Evolutionary conservation across 2,329 filamentous ascomycete species (phyloP).

Genomic region (Saccharata proteae): DNA sequence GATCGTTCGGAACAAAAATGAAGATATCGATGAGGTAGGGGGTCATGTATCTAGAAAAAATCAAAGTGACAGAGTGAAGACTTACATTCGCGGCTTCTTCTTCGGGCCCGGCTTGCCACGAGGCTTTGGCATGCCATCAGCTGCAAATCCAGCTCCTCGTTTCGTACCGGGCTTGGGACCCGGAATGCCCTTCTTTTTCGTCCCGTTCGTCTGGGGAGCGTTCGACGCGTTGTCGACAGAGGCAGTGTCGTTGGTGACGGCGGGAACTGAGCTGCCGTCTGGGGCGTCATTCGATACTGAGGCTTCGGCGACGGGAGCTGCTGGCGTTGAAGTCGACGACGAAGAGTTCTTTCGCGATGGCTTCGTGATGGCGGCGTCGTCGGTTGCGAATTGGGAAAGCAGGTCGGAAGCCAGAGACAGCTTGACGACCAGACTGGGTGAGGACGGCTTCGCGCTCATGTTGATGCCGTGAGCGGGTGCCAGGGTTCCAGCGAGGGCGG

Average conservation of each 20-base stretch:
- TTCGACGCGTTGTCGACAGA: constrained; percentile 20
- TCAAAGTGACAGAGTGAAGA: constrained; percentile 17
- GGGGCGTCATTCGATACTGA: constrained; percentile 12
- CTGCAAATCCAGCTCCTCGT: constrained; percentile 36
- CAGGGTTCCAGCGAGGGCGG: too few relatives aligned
- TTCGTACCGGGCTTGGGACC: constrained; percentile 54
- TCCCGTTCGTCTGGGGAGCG: constrained; percentile 35
- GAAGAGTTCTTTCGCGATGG: constrained; percentile 23
- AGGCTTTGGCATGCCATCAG: constrained; percentile 54
- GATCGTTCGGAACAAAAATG: too few relatives aligned
- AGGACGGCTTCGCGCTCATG: too few relatives aligned
- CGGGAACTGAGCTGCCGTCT: constrained; percentile 29
- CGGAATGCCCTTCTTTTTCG: constrained; percentile 67
- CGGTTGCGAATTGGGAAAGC: constrained; percentile 16
- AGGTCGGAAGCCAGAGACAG: constrained; percentile 20
- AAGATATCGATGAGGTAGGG: constrained; percentile 28
- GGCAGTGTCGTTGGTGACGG: constrained; percentile 15
- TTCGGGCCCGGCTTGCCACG: constrained; percentile 87
- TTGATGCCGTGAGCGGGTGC: too few relatives aligned
- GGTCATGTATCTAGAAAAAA: constrained; percentile 24
- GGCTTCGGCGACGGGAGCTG: constrained; percentile 21
- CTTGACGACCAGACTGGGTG: too few relatives aligned
- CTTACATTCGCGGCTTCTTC: constrained; percentile 91
- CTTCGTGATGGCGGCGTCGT: constrained; percentile 12
- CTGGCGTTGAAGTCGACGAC: constrained; percentile 24